Evolutionary conservation across 352 stramenopile species (phyloP).

Genomic region (Globisporangium middletonii): DNA sequence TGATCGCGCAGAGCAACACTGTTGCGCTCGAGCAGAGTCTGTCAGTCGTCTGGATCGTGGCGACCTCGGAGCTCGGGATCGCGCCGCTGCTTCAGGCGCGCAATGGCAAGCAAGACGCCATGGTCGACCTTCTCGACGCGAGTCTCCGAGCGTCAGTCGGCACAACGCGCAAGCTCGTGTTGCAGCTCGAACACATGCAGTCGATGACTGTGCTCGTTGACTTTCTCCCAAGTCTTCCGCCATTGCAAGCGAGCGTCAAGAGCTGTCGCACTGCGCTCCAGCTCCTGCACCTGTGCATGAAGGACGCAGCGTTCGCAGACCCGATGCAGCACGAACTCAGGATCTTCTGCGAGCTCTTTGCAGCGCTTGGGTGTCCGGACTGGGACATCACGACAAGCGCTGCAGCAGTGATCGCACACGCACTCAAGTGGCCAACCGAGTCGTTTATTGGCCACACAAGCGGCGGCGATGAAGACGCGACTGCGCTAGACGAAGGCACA

Average conservation of each 20-base stretch:
- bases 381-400: conserved; percentile 4
- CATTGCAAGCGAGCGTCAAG: neutral
- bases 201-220: neutral
- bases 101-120: neutral
- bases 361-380: conserved; percentile 12
- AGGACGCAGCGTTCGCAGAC: conserved; percentile 3
- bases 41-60: conserved; percentile 1
- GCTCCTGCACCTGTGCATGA: conserved; percentile 5
- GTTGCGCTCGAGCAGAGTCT: conserved; percentile 1
- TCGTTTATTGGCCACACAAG: neutral
- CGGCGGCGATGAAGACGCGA: neutral
- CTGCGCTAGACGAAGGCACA: neutral
- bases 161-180: conserved; percentile 2
- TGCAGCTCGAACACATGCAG: neutral
- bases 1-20: neutral
- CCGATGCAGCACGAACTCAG: conserved; percentile 8
- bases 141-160: conserved; percentile 2
- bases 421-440: conserved; percentile 1
- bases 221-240: conserved; percentile 1
- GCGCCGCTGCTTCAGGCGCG: neutral
- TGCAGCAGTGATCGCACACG: neutral
- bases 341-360: conserved; percentile 15
- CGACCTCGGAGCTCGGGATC: conserved; percentile 2
- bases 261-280: neutral
- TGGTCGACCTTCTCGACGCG: conserved; percentile 8